Conservation (phyloP, 495 filamentous ascomycete genomes). For the Tuber microsphaerosporum region DNA sequence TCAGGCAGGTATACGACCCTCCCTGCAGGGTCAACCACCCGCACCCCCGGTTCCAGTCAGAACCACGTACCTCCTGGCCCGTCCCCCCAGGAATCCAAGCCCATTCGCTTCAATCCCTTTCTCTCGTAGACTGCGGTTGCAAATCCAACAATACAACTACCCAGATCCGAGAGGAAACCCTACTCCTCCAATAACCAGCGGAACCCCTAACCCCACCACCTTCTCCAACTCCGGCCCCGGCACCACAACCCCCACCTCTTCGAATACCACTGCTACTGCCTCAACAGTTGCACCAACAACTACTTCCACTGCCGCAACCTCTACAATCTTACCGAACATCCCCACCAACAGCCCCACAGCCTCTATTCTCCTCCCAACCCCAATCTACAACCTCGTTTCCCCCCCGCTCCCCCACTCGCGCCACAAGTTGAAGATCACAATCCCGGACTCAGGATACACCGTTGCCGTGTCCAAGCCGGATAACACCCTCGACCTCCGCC, state of each 20-base stretch:
- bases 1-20: neutral
- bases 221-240: no score
- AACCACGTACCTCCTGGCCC: neutral
- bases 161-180: neutral
- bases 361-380: neutral
- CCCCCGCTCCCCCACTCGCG: neutral
- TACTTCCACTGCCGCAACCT: neutral
- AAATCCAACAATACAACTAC: neutral
- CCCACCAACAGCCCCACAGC: neutral
- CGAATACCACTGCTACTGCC: neutral
- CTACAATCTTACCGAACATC: neutral
- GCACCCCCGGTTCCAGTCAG: neutral
- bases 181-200: neutral
- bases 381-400: no score
- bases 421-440: neutral
- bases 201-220: neutral
- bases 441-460: neutral
- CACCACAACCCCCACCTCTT: neutral
- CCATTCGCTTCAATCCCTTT: neutral
- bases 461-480: neutral
- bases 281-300: neutral
- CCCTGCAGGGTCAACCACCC: neutral
- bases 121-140: neutral
- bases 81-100: neutral
- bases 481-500: neutral